Evolutionary conservation across 176 grass and related monocot species (phyloP), one percentile per base, ranked within the genome.

Genomic region (Canna indica): DNA sequence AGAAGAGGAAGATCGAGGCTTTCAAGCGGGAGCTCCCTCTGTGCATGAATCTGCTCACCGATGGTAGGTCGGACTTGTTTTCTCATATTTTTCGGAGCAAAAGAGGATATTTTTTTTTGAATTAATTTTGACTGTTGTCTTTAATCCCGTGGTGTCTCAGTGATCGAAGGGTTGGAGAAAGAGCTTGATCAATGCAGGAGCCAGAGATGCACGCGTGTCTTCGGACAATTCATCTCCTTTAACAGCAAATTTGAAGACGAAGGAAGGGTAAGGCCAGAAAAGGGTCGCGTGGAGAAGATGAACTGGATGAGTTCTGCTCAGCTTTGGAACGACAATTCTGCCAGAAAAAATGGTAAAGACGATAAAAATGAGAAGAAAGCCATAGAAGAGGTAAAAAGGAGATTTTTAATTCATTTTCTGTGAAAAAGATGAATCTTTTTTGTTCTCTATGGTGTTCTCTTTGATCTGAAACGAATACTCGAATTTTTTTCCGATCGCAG

Each of bases 251-350:
- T 59, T 14, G 75, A 42, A 67, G 74, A 78, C 44, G 74, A 78
- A 26, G 41, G 48, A 5, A 46, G 22, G 59, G 70, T 29, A 47
- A 77, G 74, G 62, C 32, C 18, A 47, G 74, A 78, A 77, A 52
- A 45, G 4, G 67, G 69, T 6, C 2, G 39, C 41, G 0, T 47
- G 71, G 65, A 88, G 17, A 96, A 91, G 70, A 76, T n/a, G 46
- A 91, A 91, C 73, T 91, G 91, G 91, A 84, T 96, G 88, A 91
- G 91, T 81, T 91, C 85, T 1, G 88, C 85, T 53, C 91, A 91
- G 83, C 81, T 88, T n/a, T 88, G 91, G 91, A 81, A 83, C 12
- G 88, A 91, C 62, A 77, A 81, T 79, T 77, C 50, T 52, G 38
- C 27, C 33, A 26, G 62, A 18, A 70, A 56, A 4, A 71, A 79